These are phyloP conservation scores for Scalesia atractyloides DNA, from an alignment of 129 eudicot genomes.

Conservation along the genomic window DNA sequence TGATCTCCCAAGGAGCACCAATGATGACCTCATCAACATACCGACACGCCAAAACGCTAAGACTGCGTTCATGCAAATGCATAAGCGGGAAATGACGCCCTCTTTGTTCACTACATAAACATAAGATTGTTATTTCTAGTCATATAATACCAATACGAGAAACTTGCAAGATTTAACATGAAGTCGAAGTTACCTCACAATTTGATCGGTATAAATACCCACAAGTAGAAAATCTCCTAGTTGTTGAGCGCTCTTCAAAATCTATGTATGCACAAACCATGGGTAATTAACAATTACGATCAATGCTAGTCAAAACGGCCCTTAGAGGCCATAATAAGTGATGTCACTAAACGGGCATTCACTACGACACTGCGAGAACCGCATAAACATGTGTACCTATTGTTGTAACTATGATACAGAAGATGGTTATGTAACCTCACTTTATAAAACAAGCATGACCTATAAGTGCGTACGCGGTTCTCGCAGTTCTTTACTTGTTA, in stretches of 20 bases:
- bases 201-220: constrained; percentile 37
- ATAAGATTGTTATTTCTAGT: constrained; percentile 7
- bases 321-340: too few relatives aligned
- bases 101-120: constrained; percentile 30
- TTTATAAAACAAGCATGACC: too few relatives aligned
- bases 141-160: not conserved
- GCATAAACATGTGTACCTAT: too few relatives aligned
- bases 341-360: too few relatives aligned
- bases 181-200: constrained; percentile 55
- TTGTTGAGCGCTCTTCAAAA: constrained; percentile 41
- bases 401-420: too few relatives aligned
- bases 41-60: constrained; percentile 38
- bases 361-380: too few relatives aligned
- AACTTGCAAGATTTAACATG: not conserved
- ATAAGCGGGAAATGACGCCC: constrained; percentile 38
- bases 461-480: too few relatives aligned
- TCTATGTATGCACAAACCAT: constrained; percentile 30
- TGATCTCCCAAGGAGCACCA: constrained; percentile 88
- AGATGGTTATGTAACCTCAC: too few relatives aligned
- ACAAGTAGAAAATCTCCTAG: constrained; percentile 42
- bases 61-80: constrained; percentile 45
- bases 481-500: too few relatives aligned
- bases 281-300: not conserved
- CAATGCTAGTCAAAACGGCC: not conserved
- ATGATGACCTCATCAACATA: constrained; percentile 69